Conservation (phyloP, 2,329 filamentous ascomycete species). For the Bipolaris oryzae region DNA sequence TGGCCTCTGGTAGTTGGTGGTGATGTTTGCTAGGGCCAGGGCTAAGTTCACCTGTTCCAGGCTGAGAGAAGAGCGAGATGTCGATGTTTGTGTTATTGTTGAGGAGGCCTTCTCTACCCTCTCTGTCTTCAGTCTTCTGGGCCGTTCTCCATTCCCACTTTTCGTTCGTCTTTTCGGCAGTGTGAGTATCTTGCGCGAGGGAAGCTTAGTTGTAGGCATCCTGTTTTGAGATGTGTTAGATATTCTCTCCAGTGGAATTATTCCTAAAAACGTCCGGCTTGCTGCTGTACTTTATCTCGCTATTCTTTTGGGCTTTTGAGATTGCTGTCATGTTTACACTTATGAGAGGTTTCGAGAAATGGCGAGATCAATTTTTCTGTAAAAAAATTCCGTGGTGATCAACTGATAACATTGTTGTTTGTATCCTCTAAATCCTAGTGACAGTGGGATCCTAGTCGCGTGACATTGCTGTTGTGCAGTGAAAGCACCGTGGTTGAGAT, state of each 20-base stretch:
- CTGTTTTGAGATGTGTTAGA: background rate
- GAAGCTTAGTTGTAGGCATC: background rate
- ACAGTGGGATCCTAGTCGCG: background rate
- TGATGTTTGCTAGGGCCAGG: slow-evolving; percentile 5
- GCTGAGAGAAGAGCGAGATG: background rate
- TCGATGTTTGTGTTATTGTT: background rate
- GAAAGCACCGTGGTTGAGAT: background rate
- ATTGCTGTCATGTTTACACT: background rate
- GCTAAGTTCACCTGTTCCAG: background rate
- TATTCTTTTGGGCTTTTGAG: too few species aligned
- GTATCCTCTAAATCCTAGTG: background rate
- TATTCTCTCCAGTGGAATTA: background rate
- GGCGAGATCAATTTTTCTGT: background rate
- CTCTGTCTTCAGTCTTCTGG: background rate
- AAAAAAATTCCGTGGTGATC: background rate
- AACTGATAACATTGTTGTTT: background rate
- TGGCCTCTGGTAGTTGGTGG: slow-evolving; percentile 5
- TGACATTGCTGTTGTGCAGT: background rate
- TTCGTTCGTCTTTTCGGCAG: too few species aligned
- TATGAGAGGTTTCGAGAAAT: background rate
- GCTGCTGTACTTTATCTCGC: background rate
- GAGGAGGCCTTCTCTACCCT: background rate
- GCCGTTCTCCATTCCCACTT: background rate
- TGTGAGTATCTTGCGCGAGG: background rate
- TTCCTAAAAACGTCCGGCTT: background rate